Evolutionary conservation across 192 early-diverging fungal species (phyloP), one percentile per base, ranked within the genome.

Genomic region (Jimgerdemannia flammicorona): DNA sequence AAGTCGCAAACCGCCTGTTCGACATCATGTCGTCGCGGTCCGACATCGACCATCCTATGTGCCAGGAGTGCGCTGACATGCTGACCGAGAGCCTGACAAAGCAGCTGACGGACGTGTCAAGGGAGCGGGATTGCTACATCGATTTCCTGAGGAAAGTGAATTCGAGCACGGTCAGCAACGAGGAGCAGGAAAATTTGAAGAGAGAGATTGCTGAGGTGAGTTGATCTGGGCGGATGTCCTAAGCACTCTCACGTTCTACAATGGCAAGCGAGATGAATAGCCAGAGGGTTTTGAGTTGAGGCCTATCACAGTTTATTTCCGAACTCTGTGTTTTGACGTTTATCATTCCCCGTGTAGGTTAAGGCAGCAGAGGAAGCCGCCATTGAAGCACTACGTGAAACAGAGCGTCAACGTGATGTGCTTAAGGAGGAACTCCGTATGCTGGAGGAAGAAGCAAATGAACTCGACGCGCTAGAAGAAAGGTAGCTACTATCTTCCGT

Each of bases 21-120:
- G 93, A 95, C 66, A 72, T 91, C 72, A 88, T 97, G 73, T 92
- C 92, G 0, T 84, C 88, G n/a, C 87, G 87, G 44, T 91, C 94
- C 3, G 88, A 87, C 66, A 82, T 94, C 14, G 87, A 88, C 66
- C 94, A 96, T 70, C 95, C 95, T 11, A 88, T 97, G 79, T 99
- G 97, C 78, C 89, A 93, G 73, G 95, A 95, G 67, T 99, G 97
- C 75, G 92, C 95, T 0, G 94, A 96, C 69, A 90, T 91, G 74
- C 75, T 97, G 70, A 64, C 90, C 66, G 85, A 91, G 9, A 82
- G 84, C 41, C 75, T 98, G 54, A 91, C 93, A 64, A 89, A 88
- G 71, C 87, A 91, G 67, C 75, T 95, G 18, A 72, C 81, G 0
- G 94, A 96, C 74, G 85, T 91, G 7, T 82, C 85, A n/a, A 82